phyloP scores from a whole-genome alignment of 2,329 filamentous ascomycete species.

The Fusarium pseudograminearum region DNA sequence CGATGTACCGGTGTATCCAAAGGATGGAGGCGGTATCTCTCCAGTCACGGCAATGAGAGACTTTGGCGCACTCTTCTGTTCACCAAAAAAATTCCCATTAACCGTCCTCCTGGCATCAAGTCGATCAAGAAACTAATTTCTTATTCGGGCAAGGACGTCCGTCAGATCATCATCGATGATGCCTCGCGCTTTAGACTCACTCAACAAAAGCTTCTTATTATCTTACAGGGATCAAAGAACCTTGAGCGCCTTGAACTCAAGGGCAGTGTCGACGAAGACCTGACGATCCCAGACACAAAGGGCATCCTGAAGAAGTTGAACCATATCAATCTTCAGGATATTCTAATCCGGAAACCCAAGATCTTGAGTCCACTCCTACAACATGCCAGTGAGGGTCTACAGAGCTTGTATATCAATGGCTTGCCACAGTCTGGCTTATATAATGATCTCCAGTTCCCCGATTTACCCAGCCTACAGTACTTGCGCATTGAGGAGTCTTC shows the following conservation, averaged over 20 bases:
- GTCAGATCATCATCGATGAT: conserved; percentile 47
- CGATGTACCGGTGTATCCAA: conserved; percentile 52
- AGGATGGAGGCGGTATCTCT: conserved; percentile 50
- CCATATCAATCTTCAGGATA: conserved; percentile 40
- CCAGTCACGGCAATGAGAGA: conserved; percentile 45
- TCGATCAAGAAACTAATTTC: conserved; percentile 49
- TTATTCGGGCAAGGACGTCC: conserved; percentile 50
- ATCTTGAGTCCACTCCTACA: conserved; percentile 38
- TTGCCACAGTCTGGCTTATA: conserved; percentile 31
- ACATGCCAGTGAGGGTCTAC: conserved; percentile 41
- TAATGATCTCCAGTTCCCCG: conserved; percentile 29
- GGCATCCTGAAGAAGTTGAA: conserved; percentile 40
- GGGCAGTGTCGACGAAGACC: conserved; percentile 34
- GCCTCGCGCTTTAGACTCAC: conserved; percentile 47
- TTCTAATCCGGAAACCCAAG: conserved; percentile 27
- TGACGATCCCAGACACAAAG: conserved; percentile 39
- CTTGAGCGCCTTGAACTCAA: conserved; percentile 45
- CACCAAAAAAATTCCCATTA: conserved; percentile 32
- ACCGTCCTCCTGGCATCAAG: conserved; percentile 42
- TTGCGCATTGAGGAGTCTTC: conserved; percentile 47
- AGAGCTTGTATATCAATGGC: conserved; percentile 43
- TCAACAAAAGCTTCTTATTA: conserved; percentile 47
- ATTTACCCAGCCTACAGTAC: conserved; percentile 48
- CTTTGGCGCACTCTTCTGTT: conserved; percentile 53
- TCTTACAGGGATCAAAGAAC: conserved; percentile 46